These are phyloP conservation scores for Candida labiduridarum DNA, from an alignment of 1,139 yeast species.

Conservation along the genomic window DNA sequence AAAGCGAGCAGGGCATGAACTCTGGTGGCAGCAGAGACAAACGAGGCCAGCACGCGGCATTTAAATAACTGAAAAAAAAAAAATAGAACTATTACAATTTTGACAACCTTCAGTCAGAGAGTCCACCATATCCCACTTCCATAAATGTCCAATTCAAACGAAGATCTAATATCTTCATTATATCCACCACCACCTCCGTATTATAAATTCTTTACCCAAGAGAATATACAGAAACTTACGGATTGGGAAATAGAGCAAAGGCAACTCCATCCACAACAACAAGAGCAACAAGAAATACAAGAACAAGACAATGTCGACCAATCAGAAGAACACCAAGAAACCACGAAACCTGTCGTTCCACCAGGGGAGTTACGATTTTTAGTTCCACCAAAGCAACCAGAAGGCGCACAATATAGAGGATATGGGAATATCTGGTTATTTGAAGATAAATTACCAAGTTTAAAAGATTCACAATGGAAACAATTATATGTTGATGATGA, in stretches of 20 bases:
- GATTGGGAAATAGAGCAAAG: conserved; percentile 21
- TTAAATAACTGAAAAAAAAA: not conserved
- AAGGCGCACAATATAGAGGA: conserved; percentile 64
- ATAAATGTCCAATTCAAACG: conserved; percentile 16
- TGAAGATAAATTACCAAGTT: conserved; percentile 67
- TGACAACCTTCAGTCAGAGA: not conserved
- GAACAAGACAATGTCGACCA: no score
- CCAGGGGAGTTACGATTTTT: conserved; percentile 53
- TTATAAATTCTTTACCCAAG: conserved; percentile 66
- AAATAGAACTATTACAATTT: not conserved
- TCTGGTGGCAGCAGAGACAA: no score
- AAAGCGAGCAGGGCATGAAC: no score
- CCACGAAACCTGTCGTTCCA: conserved; percentile 16
- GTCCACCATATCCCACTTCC: not conserved
- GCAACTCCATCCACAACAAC: not conserved
- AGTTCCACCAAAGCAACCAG: conserved; percentile 68
- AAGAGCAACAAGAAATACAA: not conserved
- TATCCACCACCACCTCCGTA: conserved; percentile 89
- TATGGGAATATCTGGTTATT: conserved; percentile 85
- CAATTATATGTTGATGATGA: conserved; percentile 59
- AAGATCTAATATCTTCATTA: conserved; percentile 59
- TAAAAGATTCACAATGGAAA: conserved; percentile 67
- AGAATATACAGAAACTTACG: conserved; percentile 47
- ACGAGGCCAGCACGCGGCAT: no score
- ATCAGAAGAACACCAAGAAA: conserved; percentile 1